phyloP scores from a whole-genome alignment of 2,329 filamentous ascomycete species.

The Lecanosticta acicola region DNA sequence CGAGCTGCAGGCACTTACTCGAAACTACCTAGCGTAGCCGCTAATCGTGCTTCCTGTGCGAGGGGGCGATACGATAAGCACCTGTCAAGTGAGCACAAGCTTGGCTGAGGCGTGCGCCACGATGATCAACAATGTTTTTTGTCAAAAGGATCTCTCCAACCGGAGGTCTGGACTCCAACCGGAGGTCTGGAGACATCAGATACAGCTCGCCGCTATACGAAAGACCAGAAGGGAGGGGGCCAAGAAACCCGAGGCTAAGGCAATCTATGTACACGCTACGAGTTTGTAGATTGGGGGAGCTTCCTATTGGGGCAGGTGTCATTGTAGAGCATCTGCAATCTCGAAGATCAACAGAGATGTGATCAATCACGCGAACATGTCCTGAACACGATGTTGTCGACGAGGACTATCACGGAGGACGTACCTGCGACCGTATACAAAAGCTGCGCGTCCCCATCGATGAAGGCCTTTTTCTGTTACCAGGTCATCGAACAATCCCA shows the following conservation, averaged over 20 bases:
- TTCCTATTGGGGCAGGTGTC: constrained; percentile 3
- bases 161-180: no score
- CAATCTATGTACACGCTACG: neutral
- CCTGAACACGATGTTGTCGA: neutral
- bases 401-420: neutral
- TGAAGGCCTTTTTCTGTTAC: neutral
- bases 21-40: neutral
- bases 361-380: neutral
- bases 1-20: neutral
- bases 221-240: no score
- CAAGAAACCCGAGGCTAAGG: neutral
- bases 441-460: neutral
- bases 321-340: neutral
- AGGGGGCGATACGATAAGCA: constrained; percentile 2
- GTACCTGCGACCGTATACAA: neutral
- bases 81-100: neutral
- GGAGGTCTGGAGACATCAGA: no score
- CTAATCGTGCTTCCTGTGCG: neutral
- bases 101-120: neutral
- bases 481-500: neutral
- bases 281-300: neutral
- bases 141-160: neutral
- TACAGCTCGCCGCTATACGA: no score
- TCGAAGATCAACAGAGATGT: constrained; percentile 1
- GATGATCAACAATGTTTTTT: neutral